These are phyloP conservation scores for Scutellaria baicalensis DNA, from an alignment of 257 asterid genomes.

Conservation along the genomic window DNA sequence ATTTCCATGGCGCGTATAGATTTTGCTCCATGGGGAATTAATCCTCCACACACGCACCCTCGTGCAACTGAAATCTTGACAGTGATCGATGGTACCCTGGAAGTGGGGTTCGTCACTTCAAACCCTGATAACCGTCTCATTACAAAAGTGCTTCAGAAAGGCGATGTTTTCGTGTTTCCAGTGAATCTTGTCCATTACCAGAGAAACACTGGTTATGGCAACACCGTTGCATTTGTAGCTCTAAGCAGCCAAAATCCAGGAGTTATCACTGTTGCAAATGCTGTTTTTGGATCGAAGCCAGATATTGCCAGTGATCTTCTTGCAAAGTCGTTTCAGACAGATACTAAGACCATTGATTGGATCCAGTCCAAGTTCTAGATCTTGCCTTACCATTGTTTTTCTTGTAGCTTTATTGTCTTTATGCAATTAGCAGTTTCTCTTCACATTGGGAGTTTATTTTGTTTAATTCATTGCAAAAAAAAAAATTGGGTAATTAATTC, in stretches of 20 bases:
- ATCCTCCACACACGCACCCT: slow-evolving; percentile 38
- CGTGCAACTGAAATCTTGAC: slow-evolving; percentile 31
- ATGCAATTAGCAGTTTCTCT: too few relatives aligned
- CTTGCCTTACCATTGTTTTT: too few relatives aligned
- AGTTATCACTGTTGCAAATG: slow-evolving; percentile 17
- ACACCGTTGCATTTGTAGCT: slow-evolving; percentile 23
- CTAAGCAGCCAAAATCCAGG: slow-evolving; percentile 36
- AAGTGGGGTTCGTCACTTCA: slow-evolving; percentile 31
- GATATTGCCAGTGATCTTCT: slow-evolving; percentile 27
- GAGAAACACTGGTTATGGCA: slow-evolving; percentile 18
- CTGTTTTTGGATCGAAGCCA: slow-evolving; percentile 32
- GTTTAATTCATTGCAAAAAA: too few relatives aligned
- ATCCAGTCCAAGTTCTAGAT: slow-evolving; percentile 32
- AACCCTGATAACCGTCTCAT: slow-evolving; percentile 28
- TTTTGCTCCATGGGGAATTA: slow-evolving; percentile 23
- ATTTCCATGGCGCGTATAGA: slow-evolving; percentile 27
- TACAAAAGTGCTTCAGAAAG: slow-evolving; percentile 26
- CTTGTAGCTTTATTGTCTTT: too few relatives aligned
- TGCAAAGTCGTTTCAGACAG: slow-evolving; percentile 33
- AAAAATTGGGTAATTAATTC: background rate
- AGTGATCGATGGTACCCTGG: slow-evolving; percentile 26
- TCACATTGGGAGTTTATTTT: too few relatives aligned
- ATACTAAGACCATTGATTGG: slow-evolving; percentile 22
- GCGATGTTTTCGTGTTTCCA: slow-evolving; percentile 35
- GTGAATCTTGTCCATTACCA: slow-evolving; percentile 23